phyloP scores from a whole-genome alignment of 129 eudicot genomes.

The Mikania micrantha region DNA sequence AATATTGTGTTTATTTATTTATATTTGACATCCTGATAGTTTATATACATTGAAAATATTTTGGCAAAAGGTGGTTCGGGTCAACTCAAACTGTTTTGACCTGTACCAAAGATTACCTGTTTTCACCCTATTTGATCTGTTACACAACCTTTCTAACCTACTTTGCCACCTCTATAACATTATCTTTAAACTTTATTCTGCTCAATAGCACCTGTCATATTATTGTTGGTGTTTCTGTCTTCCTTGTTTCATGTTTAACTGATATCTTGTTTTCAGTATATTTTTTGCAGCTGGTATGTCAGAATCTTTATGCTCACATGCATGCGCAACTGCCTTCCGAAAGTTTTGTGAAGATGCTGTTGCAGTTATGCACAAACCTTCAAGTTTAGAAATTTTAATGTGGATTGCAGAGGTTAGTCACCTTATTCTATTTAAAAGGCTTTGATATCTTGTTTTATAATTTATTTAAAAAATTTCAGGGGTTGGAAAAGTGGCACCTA shows the following conservation, averaged over 20 bases:
- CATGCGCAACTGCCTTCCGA: constrained; percentile 85
- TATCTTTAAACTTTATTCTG: not conserved
- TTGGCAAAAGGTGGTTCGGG: not conserved
- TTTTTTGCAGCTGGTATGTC: constrained; percentile 87
- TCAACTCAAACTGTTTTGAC: not conserved
- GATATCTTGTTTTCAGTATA: constrained; percentile 55
- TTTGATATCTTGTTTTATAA: constrained; percentile 5
- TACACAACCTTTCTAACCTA: not conserved
- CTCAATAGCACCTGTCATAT: not conserved
- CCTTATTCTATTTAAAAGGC: not conserved
- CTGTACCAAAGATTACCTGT: not conserved
- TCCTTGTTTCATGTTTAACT: constrained; percentile 2
- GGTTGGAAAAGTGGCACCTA: constrained; percentile 62
- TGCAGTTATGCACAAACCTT: constrained; percentile 48
- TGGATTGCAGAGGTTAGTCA: constrained; percentile 84
- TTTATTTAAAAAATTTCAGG: constrained; percentile 32
- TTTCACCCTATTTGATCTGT: not conserved
- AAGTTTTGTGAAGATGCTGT: constrained; percentile 90
- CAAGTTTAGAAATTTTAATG: constrained; percentile 78
- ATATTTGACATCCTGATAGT: not conserved
- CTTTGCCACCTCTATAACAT: not conserved
- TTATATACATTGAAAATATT: not conserved
- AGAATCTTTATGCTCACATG: constrained; percentile 60
- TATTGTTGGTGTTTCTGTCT: not conserved
- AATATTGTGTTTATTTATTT: not conserved